Conservation (phyloP, 495 filamentous ascomycete genomes). For the Sordaria brevicollis region DNA sequence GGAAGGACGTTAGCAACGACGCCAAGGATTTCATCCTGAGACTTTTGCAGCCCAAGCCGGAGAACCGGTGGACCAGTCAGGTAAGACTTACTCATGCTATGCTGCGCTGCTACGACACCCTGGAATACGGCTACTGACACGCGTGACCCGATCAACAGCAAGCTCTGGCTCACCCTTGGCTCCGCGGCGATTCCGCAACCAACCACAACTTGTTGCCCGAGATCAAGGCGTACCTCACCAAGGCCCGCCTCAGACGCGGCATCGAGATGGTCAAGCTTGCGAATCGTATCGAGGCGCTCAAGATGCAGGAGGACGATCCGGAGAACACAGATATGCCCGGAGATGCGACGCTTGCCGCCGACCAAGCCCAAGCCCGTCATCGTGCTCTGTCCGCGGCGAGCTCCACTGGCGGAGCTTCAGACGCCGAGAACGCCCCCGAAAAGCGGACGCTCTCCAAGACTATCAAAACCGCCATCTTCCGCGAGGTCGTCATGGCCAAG, state of each 20-base stretch:
- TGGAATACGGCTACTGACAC: background rate
- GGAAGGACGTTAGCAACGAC: constrained; percentile 93
- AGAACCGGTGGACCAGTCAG: constrained; percentile 67
- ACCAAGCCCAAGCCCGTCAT: constrained; percentile 42
- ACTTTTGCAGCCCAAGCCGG: constrained; percentile 70
- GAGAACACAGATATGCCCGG: constrained; percentile 54
- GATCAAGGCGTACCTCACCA: constrained; percentile 88
- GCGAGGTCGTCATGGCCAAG: constrained; percentile 95
- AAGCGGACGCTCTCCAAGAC: constrained; percentile 63
- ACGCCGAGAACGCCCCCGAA: constrained; percentile 25
- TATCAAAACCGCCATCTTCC: constrained; percentile 86
- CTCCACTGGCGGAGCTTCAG: constrained; percentile 12
- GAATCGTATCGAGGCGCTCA: constrained; percentile 94
- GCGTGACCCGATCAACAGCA: constrained; percentile 30
- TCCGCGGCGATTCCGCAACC: constrained; percentile 79
- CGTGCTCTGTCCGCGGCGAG: background rate
- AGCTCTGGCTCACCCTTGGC: constrained; percentile 79
- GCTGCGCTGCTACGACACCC: constrained; percentile 6
- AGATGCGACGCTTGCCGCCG: constrained; percentile 51
- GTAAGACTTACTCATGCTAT: constrained; percentile 30
- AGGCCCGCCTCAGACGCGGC: constrained; percentile 79
- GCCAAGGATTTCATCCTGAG: constrained; percentile 89
- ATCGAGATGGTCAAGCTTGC: constrained; percentile 95
- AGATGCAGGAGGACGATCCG: constrained; percentile 86
- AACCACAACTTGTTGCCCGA: constrained; percentile 96